Evolutionary conservation across 192 early-diverging fungal species (phyloP).

Genomic region (Backusella westeae): DNA sequence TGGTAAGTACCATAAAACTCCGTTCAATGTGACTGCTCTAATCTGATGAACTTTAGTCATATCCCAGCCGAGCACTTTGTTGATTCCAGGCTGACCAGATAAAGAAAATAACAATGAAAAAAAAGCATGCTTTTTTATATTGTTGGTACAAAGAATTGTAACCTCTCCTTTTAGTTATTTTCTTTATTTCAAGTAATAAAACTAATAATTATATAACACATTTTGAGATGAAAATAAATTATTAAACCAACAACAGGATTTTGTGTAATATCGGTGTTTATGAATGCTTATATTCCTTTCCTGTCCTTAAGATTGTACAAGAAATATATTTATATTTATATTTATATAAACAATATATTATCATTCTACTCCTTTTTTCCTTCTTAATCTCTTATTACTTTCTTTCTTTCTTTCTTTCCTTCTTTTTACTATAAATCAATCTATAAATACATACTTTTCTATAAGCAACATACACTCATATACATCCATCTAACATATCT

Average conservation of each 20-base stretch:
- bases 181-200: background rate
- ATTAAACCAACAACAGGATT: background rate
- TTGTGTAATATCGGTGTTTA: slow-evolving; percentile 3
- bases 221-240: background rate
- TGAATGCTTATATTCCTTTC: slow-evolving; percentile 22
- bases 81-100: too few relatives aligned
- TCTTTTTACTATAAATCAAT: background rate
- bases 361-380: background rate
- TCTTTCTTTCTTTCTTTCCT: background rate
- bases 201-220: too few relatives aligned
- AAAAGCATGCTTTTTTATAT: too few relatives aligned
- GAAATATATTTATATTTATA: background rate
- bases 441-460: background rate
- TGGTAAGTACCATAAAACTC: too few relatives aligned
- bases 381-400: slow-evolving; percentile 1
- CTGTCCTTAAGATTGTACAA: background rate
- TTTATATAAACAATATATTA: slow-evolving; percentile 5
- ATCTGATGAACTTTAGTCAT: too few relatives aligned
- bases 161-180: background rate
- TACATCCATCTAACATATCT: background rate
- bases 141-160: too few relatives aligned
- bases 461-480: background rate
- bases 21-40: too few relatives aligned
- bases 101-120: too few relatives aligned
- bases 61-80: too few relatives aligned